phyloP scores from a whole-genome alignment of 2,329 filamentous ascomycete species.

The Epichloe coenophiala region DNA sequence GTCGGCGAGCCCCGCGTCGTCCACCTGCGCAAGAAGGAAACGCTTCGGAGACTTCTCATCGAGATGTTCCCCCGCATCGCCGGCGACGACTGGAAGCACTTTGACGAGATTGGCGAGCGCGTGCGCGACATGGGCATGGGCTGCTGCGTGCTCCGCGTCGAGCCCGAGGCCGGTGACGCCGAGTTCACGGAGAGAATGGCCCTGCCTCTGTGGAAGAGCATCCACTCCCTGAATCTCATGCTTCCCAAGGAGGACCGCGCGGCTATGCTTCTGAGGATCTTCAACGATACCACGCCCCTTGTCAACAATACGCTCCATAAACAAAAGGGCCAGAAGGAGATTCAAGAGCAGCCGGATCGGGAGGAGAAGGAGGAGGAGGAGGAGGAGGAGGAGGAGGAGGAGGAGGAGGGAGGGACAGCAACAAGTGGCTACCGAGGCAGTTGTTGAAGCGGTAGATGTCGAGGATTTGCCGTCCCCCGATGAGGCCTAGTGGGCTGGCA shows the following conservation, averaged over 20 bases:
- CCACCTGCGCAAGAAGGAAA: constrained; percentile 61
- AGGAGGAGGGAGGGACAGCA: constrained; percentile 14
- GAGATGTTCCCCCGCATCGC: constrained; percentile 94
- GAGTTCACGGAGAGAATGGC: constrained; percentile 66
- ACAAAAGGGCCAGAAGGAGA: constrained; percentile 21
- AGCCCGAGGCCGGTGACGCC: constrained; percentile 52
- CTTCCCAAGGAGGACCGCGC: constrained; percentile 91
- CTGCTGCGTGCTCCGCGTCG: constrained; percentile 78
- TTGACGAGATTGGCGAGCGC: constrained; percentile 79
- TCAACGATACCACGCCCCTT: constrained; percentile 75
- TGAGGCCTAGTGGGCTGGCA: not conserved
- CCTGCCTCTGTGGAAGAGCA: constrained; percentile 85
- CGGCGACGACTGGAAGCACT: constrained; percentile 56
- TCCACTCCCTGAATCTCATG: constrained; percentile 91
- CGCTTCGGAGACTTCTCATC: constrained; percentile 67
- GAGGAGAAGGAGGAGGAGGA: not conserved
- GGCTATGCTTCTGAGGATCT: constrained; percentile 83
- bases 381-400: not conserved
- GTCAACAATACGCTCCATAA: constrained; percentile 53
- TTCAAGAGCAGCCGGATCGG: not conserved
- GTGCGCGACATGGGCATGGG: constrained; percentile 74
- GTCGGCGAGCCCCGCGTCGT: constrained; percentile 68
- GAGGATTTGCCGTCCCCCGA: constrained; percentile 25
- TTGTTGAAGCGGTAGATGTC: constrained; percentile 14
- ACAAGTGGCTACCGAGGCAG: constrained; percentile 15